A percentile compares a stretch with the other conserved stretches of the same genome.
phyloP scores from a whole-genome alignment of 345 rosid genomes.

The Corymbia maculata region DNA sequence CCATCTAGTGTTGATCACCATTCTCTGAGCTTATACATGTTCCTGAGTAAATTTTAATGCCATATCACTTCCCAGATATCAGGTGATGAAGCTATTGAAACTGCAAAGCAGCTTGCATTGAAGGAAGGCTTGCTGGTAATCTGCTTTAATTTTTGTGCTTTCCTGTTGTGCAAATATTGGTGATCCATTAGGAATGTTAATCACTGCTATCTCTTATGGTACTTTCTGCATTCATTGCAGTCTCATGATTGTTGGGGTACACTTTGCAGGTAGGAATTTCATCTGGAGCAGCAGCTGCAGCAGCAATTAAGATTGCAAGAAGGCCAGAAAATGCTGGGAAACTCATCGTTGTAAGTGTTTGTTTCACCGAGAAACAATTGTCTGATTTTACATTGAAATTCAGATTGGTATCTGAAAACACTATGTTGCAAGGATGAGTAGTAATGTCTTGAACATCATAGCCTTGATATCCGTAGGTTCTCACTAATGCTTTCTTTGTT shows the following conservation, averaged over 20 bases:
- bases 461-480: neutral
- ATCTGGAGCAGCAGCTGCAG: slow-evolving; percentile 53
- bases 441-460: neutral
- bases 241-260: neutral
- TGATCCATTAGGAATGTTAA: neutral
- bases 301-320: slow-evolving; percentile 45
- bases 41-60: neutral
- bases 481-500: neutral
- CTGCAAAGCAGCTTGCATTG: slow-evolving; percentile 38
- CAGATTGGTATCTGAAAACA: neutral
- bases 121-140: slow-evolving; percentile 51
- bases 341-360: slow-evolving; percentile 46
- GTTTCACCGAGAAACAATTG: neutral
- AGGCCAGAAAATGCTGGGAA: slow-evolving; percentile 60
- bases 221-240: neutral
- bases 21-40: neutral
- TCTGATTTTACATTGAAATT: neutral
- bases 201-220: neutral
- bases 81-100: slow-evolving; percentile 48
- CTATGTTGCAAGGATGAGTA: neutral
- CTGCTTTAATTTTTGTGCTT: neutral
- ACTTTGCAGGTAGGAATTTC: slow-evolving; percentile 55
- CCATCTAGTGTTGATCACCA: neutral
- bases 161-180: neutral
- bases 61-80: slow-evolving; percentile 18